Evolutionary conservation across 129 eudicot genomes (phyloP), one percentile per base, ranked within the genome.

Genomic region (Chrysanthemum lavandulifolium): DNA sequence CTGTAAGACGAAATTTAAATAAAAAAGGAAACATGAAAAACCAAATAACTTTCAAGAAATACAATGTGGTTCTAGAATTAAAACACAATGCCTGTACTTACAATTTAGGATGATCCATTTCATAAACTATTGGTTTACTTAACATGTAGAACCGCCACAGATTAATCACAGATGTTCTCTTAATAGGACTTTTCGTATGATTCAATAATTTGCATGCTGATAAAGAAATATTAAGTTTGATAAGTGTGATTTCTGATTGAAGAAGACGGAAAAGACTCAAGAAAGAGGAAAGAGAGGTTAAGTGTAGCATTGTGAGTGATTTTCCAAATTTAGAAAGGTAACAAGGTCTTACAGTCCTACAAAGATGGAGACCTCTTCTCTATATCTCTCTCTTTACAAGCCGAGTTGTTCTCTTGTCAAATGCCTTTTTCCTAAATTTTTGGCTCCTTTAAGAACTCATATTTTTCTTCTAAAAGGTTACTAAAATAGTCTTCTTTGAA

Each of bases 301-400:
- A 72, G 55, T 49, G 60, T 73, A 54, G 74, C 63, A 69, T 60
- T 73, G 49, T 5, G 43, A 23, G 59, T 67, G 47, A 73, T 47
- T 61, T 21, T 61, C 51, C 60, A 10, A 60, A 73, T 73, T 73
- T 73, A 61, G 60, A 47, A 73, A 60, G 47, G 47, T 40, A 29
- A 58, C 75, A 55, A 57, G 64, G 56, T 71, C 67, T 71, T 72
- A 56, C 57, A 72, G 76, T 72, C 68, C 76, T 72, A 60, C 58
- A 72, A 72, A 61, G 31, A 61, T 73, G 77, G 69, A 73, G 69
- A 73, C 61, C 55, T 60, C 36, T 71, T 56, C 66, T 65, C 70
- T 43, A 6, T 65, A 15, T 60, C 40, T 60, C 47, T 40, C 47
- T 31, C 13, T 56, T 62, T 51, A 43, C 72, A 52, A 52, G 57